A percentile compares a stretch with the other conserved stretches of the same genome.
Conservation (phyloP, 2,329 filamentous ascomycete genomes). For the Akanthomyces dipterigenus region DNA sequence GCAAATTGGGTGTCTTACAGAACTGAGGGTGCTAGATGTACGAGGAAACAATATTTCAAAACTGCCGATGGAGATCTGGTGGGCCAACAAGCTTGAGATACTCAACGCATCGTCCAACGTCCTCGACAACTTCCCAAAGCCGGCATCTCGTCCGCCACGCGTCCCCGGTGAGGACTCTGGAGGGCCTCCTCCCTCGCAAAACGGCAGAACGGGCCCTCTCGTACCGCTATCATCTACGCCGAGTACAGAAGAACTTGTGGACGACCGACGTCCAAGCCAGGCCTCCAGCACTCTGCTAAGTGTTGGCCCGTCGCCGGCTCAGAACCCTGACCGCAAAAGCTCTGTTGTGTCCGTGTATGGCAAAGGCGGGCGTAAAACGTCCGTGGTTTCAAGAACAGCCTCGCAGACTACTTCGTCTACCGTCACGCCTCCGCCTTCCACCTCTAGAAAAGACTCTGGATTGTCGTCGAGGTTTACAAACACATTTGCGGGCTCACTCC, state of each 20-base stretch:
- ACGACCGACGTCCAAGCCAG: slow-evolving; percentile 73
- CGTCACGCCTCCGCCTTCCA: slow-evolving; percentile 43
- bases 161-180: slow-evolving; percentile 43
- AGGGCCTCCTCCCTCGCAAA: slow-evolving; percentile 27
- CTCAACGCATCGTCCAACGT: slow-evolving; percentile 96
- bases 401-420: slow-evolving; percentile 40
- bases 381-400: slow-evolving; percentile 63
- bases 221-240: slow-evolving; percentile 51
- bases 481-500: slow-evolving; percentile 82
- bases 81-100: slow-evolving; percentile 80
- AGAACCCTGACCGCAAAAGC: slow-evolving; percentile 61
- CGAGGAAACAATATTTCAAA: slow-evolving; percentile 89
- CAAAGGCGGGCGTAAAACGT: slow-evolving; percentile 77
- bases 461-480: slow-evolving; percentile 71
- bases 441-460: slow-evolving; percentile 77
- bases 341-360: slow-evolving; percentile 78
- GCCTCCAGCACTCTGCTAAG: slow-evolving; percentile 70
- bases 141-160: slow-evolving; percentile 62
- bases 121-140: slow-evolving; percentile 83
- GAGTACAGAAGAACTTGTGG: slow-evolving; percentile 71
- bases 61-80: slow-evolving; percentile 92
- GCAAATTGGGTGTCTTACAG: slow-evolving; percentile 80
- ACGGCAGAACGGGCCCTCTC: slow-evolving; percentile 34
- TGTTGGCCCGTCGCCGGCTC: slow-evolving; percentile 62
- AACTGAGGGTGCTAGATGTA: slow-evolving; percentile 80